Conservation (phyloP, 345 rosid species). For the Pistacia integerrima region DNA sequence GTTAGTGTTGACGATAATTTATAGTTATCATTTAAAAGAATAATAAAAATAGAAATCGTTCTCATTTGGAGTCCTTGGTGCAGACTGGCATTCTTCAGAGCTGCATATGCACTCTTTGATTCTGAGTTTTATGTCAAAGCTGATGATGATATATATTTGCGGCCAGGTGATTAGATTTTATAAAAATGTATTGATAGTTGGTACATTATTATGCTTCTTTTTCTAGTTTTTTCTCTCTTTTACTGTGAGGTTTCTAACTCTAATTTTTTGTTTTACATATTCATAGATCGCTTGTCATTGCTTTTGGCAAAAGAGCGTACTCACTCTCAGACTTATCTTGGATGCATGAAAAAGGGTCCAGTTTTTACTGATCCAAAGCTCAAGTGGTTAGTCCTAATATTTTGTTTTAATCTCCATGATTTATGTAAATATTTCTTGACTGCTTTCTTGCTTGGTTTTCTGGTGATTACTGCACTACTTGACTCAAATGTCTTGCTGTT, state of each 20-base stretch:
- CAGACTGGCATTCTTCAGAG: conserved; percentile 91
- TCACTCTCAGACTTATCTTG: conserved; percentile 86
- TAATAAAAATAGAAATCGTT: not conserved
- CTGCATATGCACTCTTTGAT: conserved; percentile 80
- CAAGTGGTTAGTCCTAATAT: conserved; percentile 62
- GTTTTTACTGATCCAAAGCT: conserved; percentile 87
- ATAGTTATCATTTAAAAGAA: not conserved
- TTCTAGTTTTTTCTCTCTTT: not conserved
- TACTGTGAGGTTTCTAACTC: not conserved
- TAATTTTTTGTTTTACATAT: conserved; percentile 16
- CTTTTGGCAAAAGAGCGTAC: conserved; percentile 79
- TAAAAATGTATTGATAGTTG: not conserved
- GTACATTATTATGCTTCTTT: conserved; percentile 1
- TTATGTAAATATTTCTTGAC: conserved; percentile 9
- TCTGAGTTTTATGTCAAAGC: conserved; percentile 92
- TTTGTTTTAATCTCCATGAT: not conserved
- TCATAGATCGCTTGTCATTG: conserved; percentile 70
- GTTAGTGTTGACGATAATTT: conserved; percentile 49
- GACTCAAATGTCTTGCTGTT: not conserved
- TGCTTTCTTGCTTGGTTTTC: conserved; percentile 18
- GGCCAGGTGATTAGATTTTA: conserved; percentile 66
- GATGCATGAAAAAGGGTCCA: conserved; percentile 92
- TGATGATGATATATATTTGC: conserved; percentile 89
- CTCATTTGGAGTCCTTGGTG: conserved; percentile 11
- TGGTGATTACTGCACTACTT: not conserved